Conservation (phyloP, 2,329 filamentous ascomycete genomes). For the Alternaria triticina region DNA sequence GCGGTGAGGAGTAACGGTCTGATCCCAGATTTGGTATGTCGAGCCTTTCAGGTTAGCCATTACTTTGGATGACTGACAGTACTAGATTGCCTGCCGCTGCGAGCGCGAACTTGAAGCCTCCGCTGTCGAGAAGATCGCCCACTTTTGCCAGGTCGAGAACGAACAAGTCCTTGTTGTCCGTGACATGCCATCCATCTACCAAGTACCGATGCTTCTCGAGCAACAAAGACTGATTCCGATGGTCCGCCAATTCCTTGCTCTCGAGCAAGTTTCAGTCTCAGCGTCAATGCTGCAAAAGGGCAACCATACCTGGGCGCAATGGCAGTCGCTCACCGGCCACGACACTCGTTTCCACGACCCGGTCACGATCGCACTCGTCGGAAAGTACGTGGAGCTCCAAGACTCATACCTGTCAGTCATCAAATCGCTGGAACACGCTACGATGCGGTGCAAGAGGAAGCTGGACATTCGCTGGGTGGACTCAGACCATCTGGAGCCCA, state of each 20-base stretch:
- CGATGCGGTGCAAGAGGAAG: conserved; percentile 83
- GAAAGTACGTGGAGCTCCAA: conserved; percentile 85
- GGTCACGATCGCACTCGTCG: conserved; percentile 84
- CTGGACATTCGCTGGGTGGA: conserved; percentile 86
- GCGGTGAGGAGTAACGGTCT: conserved; percentile 80
- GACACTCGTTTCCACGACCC: conserved; percentile 71
- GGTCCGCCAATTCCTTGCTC: conserved; percentile 69
- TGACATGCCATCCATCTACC: conserved; percentile 89
- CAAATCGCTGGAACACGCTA: conserved; percentile 88
- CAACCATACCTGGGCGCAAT: conserved; percentile 74
- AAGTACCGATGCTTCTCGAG: conserved; percentile 90
- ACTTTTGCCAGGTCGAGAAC: conserved; percentile 83
- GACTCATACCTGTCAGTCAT: conserved; percentile 85
- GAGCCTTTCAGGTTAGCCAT: background rate
- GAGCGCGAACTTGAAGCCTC: conserved; percentile 73
- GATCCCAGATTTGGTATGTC: conserved; percentile 63
- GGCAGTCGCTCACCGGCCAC: conserved; percentile 73
- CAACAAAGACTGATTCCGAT: conserved; percentile 76
- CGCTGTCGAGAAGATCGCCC: conserved; percentile 86
- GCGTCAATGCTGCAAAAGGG: conserved; percentile 67
- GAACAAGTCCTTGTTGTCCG: conserved; percentile 87
- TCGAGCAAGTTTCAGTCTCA: conserved; percentile 64
- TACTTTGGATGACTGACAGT: background rate
- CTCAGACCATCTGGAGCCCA: conserved; percentile 78
- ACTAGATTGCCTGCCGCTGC: conserved; percentile 89